These are phyloP conservation scores for Alternaria triticina DNA, from an alignment of 2,329 filamentous ascomycete species.

Conservation along the genomic window DNA sequence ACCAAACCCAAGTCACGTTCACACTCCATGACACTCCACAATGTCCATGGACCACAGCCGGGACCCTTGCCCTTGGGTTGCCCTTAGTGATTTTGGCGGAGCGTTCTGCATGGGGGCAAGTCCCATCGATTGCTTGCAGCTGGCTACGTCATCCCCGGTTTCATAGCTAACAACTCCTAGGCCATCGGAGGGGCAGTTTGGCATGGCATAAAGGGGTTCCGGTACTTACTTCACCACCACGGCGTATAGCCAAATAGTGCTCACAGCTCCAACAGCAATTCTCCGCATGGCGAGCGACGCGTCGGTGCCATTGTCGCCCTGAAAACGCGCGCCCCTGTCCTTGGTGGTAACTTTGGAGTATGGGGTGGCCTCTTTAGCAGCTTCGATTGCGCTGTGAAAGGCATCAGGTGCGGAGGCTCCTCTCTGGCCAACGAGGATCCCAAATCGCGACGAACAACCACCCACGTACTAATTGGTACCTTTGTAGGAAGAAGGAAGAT, in stretches of 20 bases:
- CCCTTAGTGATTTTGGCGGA: conserved; percentile 93
- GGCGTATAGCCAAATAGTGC: conserved; percentile 88
- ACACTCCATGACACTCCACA: conserved; percentile 3
- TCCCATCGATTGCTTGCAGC: conserved; percentile 27
- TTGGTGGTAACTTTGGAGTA: conserved; percentile 96
- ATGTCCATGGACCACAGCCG: background rate
- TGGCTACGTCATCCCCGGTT: conserved; percentile 8
- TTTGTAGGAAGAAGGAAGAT: conserved; percentile 80
- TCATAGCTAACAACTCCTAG: conserved; percentile 14
- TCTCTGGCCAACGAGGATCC: background rate
- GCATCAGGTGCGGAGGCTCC: conserved; percentile 58
- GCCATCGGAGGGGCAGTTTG: conserved; percentile 44
- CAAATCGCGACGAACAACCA: background rate
- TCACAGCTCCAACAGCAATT: conserved; percentile 24
- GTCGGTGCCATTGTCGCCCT: conserved; percentile 93
- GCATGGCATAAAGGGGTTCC: background rate
- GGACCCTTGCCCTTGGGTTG: conserved; percentile 74
- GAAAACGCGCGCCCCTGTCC: conserved; percentile 92
- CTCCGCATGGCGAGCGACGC: conserved; percentile 82
- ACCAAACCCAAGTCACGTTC: background rate
- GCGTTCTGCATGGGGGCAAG: conserved; percentile 94
- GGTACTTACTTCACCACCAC: conserved; percentile 54
- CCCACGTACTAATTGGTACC: background rate
- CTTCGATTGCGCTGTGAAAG: conserved; percentile 96
- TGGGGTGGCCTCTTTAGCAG: conserved; percentile 96